Conservation (phyloP, 1,139 yeast species). For the Pneumocystis carinii region DNA sequence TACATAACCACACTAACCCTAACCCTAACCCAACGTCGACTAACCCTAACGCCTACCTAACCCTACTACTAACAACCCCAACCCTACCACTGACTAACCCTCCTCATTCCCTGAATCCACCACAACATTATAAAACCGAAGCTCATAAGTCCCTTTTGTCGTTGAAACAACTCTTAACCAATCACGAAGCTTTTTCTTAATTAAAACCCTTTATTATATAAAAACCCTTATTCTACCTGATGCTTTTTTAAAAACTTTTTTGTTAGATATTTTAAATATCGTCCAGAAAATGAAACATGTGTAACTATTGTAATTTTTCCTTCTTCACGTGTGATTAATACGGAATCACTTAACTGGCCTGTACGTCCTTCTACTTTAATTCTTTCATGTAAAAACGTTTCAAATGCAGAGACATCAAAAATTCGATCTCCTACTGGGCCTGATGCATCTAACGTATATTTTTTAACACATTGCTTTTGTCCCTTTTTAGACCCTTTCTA, state of each 20-base stretch:
- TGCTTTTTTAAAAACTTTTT: conserved; percentile 11
- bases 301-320: conserved; percentile 74
- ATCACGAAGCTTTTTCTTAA: conserved; percentile 41
- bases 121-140: conserved; percentile 98
- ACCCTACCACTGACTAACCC: conserved; percentile 9
- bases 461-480: conserved; percentile 38
- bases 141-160: conserved; percentile 91
- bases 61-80: no score
- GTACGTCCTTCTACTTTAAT: conserved; percentile 95
- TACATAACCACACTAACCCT: no score
- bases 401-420: conserved; percentile 93
- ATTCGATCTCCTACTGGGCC: conserved; percentile 91
- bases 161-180: conserved; percentile 99
- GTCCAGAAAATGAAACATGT: conserved; percentile 95
- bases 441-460: conserved; percentile 90
- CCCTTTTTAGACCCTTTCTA: neutral
- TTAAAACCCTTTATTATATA: neutral
- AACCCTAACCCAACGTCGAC: no score
- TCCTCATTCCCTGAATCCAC: conserved; percentile 65
- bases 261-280: conserved; percentile 37
- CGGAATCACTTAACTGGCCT: conserved; percentile 93
- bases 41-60: no score
- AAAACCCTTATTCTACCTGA: neutral
- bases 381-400: conserved; percentile 96
- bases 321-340: conserved; percentile 73